phyloP scores from a whole-genome alignment of 768 basidiomycete genomes.

The Pulveroboletus sp. region DNA sequence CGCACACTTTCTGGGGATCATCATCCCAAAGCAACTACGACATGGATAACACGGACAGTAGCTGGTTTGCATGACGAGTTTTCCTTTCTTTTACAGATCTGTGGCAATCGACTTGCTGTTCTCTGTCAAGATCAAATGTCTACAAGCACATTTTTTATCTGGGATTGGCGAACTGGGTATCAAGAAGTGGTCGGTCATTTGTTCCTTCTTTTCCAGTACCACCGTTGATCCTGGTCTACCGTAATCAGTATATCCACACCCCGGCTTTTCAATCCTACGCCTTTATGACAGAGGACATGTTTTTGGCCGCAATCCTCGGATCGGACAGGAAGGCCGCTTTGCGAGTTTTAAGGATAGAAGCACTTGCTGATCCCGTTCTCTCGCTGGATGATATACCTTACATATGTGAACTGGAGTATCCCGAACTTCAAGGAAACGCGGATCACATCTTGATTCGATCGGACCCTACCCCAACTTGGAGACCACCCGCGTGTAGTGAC shows the following conservation, averaged over 20 bases:
- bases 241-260: slow-evolving; percentile 17
- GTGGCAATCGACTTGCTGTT: slow-evolving; percentile 29
- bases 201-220: background rate
- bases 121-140: slow-evolving; percentile 18
- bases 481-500: slow-evolving; percentile 1
- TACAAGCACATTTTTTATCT: slow-evolving; percentile 25
- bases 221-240: slow-evolving; percentile 4
- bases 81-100: slow-evolving; percentile 31
- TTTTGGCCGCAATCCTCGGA: slow-evolving; percentile 20
- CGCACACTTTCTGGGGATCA: slow-evolving; percentile 29
- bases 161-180: slow-evolving; percentile 34
- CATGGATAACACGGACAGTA: slow-evolving; percentile 14
- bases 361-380: background rate
- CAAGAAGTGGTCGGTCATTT: slow-evolving; percentile 26
- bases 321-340: slow-evolving; percentile 7
- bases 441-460: slow-evolving; percentile 30
- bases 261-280: slow-evolving; percentile 30
- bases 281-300: slow-evolving; percentile 32
- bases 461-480: slow-evolving; percentile 32
- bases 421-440: slow-evolving; percentile 13
- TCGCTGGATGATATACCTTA: slow-evolving; percentile 14
- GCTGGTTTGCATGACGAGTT: slow-evolving; percentile 1
- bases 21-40: slow-evolving; percentile 21
- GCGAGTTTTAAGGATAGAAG: slow-evolving; percentile 19
- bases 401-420: slow-evolving; percentile 27